Percentiles rank a stretch among this genome's conserved stretches.
phyloP scores from a whole-genome alignment of 2,329 filamentous ascomycete genomes.

The Diatrype stigma region DNA sequence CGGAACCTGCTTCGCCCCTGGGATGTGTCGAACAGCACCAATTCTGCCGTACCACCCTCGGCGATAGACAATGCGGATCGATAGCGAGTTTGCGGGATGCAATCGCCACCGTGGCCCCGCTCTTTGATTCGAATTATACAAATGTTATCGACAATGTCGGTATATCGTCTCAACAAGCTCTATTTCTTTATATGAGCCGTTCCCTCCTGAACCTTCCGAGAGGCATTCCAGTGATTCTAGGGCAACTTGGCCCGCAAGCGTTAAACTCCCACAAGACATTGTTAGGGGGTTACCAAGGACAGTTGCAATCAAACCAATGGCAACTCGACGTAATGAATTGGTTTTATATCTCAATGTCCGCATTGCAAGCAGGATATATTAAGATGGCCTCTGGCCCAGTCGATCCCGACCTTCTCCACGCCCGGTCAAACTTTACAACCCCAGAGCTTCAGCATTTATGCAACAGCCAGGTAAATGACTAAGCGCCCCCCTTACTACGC shows the following conservation, averaged over 20 bases:
- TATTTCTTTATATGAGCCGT: not conserved
- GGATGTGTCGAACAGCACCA: slow-evolving; percentile 8
- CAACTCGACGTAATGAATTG: not conserved
- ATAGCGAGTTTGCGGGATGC: not conserved
- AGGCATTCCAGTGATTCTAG: not conserved
- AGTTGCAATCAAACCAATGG: slow-evolving; percentile 34
- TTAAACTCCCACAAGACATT: not conserved
- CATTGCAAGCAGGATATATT: not conserved
- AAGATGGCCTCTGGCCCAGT: not conserved
- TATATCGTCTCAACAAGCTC: not conserved
- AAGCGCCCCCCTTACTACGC: no score
- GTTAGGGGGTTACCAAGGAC: not conserved
- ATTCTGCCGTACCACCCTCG: slow-evolving; percentile 3
- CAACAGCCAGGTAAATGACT: not conserved
- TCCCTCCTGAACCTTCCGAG: fast-evolving
- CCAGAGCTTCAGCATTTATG: not conserved
- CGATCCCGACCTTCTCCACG: not conserved
- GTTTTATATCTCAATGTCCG: not conserved
- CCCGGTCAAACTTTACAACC: not conserved
- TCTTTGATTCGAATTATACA: not conserved
- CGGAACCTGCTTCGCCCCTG: slow-evolving; percentile 6
- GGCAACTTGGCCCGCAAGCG: not conserved
- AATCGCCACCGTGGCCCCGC: not conserved
- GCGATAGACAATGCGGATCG: not conserved
- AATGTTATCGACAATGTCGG: not conserved